phyloP scores from a whole-genome alignment of 495 filamentous ascomycete species.

The Letharia lupina region DNA sequence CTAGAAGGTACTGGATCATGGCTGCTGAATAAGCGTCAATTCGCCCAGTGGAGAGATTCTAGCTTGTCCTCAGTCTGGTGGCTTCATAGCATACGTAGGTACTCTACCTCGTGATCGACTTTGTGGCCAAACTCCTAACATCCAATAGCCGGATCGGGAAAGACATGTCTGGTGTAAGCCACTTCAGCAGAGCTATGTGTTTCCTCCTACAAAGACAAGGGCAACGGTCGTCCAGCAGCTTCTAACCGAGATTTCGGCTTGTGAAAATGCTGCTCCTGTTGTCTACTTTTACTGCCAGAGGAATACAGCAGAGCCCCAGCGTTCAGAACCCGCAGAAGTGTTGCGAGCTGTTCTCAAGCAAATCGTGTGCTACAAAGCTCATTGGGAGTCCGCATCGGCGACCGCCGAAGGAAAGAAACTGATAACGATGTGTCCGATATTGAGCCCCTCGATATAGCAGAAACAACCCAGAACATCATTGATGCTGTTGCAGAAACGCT shows the following conservation, averaged over 20 bases:
- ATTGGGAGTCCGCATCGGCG: no score
- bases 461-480: no score
- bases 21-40: not conserved
- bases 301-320: not conserved
- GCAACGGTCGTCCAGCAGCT: not conserved
- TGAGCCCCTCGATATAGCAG: not conserved
- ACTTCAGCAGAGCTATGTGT: not conserved
- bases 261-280: not conserved
- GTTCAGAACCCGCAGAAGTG: not conserved
- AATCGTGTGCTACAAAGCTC: not conserved
- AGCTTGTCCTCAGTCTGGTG: not conserved
- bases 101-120: not conserved
- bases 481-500: no score
- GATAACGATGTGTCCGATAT: no score
- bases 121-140: not conserved
- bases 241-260: not conserved
- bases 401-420: no score
- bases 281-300: not conserved
- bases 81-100: not conserved
- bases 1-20: not conserved
- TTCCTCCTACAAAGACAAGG: not conserved
- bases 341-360: constrained; percentile 3
- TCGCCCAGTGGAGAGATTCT: not conserved
- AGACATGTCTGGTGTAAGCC: not conserved
- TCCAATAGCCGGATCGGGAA: not conserved